Evolutionary conservation across 768 basidiomycete genomes (phyloP), one percentile per base, ranked within the genome.

Genomic region (Termitomyces sp.): DNA sequence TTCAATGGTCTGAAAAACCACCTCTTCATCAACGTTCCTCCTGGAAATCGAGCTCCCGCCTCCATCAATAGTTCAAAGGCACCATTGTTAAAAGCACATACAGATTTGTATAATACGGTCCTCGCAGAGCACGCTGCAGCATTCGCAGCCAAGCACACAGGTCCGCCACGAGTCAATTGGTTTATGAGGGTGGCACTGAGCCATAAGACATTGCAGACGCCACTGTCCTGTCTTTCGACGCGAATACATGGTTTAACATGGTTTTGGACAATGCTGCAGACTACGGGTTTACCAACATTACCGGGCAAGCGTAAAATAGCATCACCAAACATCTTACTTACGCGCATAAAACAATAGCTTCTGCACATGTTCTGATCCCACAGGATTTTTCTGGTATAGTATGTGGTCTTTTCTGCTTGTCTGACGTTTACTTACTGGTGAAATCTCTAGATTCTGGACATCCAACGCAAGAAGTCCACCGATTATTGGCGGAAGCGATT

Each of bases 1-100:
- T 59, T 73, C 41, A 68, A 70, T 47, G 77, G 78, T 44, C 73
- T 82, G 16, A 66, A 63, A 22, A 73, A 76, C 5, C 79, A 83
- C 60, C 70, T 84, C 26, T 82, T 84, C 68, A 68, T 83, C 66
- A 83, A 81, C 59, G 81, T 82, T n/a, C 80, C 81, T 33, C 79
- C 82, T 22, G 78, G 76, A 60, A 76, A 81, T 55, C 76, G 81
- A 28, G 66, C 73, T n/a, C 82, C 82, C 13, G 67, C 62, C 15
- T 65, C 65, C 34, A 45, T 78, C 31, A 69, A 69, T 56, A 69
- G 72, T 50, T 34, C 74, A 9, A 71, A 70, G 50, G 70, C 71
- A 13, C 69, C 73, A 0, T 62, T 71, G 29, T 62, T 76, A 51
- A 75, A 76, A 57, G 59, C 69, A 9, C 74, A 77, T 26, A 52